Evolutionary conservation across 441 rosid genomes (phyloP).

Genomic region (Pelargonium exstipulatum): DNA sequence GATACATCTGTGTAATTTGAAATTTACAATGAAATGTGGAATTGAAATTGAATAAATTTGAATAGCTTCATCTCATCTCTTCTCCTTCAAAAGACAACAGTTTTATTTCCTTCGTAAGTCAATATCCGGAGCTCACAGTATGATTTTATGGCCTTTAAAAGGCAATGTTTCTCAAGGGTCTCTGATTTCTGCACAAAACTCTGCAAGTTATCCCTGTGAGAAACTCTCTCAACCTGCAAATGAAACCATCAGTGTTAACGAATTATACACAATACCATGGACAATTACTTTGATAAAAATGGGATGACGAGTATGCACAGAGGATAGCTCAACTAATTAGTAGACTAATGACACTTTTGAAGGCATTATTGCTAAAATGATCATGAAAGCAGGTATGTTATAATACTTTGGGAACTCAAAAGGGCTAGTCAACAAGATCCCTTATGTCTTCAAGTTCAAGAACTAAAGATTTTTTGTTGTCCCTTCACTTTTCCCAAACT

Average conservation of each 20-base stretch:
- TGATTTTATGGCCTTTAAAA: conserved; percentile 62
- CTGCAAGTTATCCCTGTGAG: conserved; percentile 71
- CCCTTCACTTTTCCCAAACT: no score
- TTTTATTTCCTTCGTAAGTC: conserved; percentile 57
- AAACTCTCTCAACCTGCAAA: conserved; percentile 80
- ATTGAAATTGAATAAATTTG: background rate
- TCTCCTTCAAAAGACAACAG: conserved; percentile 55
- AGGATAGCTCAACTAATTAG: no score
- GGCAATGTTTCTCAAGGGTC: conserved; percentile 87
- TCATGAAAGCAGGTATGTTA: no score
- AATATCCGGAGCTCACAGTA: conserved; percentile 83
- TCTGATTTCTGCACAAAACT: conserved; percentile 84
- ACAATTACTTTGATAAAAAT: no score
- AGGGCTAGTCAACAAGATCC: no score
- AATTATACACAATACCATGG: no score
- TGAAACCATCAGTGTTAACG: background rate
- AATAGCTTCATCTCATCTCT: conserved; percentile 10
- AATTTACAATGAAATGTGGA: background rate
- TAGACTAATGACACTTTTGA: no score
- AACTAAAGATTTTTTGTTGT: no score
- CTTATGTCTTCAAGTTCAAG: no score
- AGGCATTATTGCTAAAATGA: no score
- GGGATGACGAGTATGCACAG: no score
- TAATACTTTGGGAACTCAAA: no score
- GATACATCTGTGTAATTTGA: background rate